Percentiles rank a stretch among this genome's conserved stretches.
phyloP scores from a whole-genome alignment of 2,329 filamentous ascomycete genomes.

The Neurospora crassa region DNA sequence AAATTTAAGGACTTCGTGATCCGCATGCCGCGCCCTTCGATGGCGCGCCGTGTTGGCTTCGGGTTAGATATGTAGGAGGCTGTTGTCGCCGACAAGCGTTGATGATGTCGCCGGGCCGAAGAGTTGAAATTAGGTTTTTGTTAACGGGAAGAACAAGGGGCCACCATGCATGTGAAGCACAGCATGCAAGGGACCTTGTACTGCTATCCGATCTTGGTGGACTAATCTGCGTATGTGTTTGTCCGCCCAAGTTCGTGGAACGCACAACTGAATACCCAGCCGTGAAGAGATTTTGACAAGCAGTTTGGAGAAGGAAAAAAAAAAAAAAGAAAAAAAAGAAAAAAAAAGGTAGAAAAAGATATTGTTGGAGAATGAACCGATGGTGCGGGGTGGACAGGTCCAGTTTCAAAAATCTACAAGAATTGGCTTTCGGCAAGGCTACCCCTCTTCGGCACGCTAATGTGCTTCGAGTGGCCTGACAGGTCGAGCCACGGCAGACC shows the following conservation, averaged over 20 bases:
- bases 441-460: not conserved
- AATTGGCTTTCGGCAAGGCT: not conserved
- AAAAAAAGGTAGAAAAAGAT: not conserved
- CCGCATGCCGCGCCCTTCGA: slow-evolving; percentile 6
- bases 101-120: not conserved
- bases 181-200: not conserved
- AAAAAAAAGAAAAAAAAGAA: no score
- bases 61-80: not conserved
- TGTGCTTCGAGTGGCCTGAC: not conserved
- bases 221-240: not conserved
- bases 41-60: not conserved
- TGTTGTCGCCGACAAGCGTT: not conserved
- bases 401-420: not conserved
- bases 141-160: not conserved
- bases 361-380: not conserved
- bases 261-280: not conserved
- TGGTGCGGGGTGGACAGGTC: not conserved
- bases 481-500: not conserved
- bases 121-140: not conserved
- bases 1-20: not conserved
- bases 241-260: not conserved
- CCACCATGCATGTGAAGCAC: not conserved
- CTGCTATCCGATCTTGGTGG: not conserved
- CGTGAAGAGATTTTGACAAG: not conserved
- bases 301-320: not conserved